Base-by-base conservation (phyloP, 2,329 filamentous ascomycete genomes). In the Incumbomyces delicatus region DNA sequence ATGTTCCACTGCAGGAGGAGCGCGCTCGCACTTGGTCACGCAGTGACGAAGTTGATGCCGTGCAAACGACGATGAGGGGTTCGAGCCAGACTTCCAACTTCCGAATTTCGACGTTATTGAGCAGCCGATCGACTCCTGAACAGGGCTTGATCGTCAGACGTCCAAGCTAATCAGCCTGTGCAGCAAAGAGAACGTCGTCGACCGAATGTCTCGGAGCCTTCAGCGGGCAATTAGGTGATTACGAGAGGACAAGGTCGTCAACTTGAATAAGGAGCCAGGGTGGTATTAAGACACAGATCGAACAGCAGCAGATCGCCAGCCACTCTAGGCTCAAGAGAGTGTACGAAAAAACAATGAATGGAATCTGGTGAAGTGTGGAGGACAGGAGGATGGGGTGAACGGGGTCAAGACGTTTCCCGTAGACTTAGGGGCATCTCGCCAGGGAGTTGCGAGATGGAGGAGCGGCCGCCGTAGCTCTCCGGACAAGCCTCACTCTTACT, bases 271-370 rank as follows among this genome's bases (percentile, higher is more conserved):
- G 31, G 17, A 33, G 14, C 11, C 20, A 37, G 42, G n/a, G 20
- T 14, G 27, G 22, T 37, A 45, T 38, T 45, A 45, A 45, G 33
- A 38, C 42, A 45, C 38, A 31, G 22, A 45, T 45, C 13, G 33
- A 45, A 45, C 14, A 17, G 20, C 42, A 17, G 20, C 42, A 34
- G 42, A n/a, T 38, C 34, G 20, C 30, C 6, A n/a, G 42, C 42
- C 42, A 14, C 4, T 37, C 18, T 36, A 37, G 42, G 42, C 42
- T 34, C 42, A 36, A 45, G 33, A 38, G 42, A 45, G 42, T n/a
- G 42, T 45, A 22, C 22, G 22, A 20, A 22, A 38, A 45, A 31
- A 45, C 22, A 37, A 38, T 29, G 33, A 45, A 35, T 22, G 33
- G 38, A 18, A 45, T 33, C 33, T 45, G 42, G 34, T 30, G 41